Base-by-base conservation (phyloP, 2,329 filamentous ascomycete species). In the Pestalotiopsis sp. region DNA sequence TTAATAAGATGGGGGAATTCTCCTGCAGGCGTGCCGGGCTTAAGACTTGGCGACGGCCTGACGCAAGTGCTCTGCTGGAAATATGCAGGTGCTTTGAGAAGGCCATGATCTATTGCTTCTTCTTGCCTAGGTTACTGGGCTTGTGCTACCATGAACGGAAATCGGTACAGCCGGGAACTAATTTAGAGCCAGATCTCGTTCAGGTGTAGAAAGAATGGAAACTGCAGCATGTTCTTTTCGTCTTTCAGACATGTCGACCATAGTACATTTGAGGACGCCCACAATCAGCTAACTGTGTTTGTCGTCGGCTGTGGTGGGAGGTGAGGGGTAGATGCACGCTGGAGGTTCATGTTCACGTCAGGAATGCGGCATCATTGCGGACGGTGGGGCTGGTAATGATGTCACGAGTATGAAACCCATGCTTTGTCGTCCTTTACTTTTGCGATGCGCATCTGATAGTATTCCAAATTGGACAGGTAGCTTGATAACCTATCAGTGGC, bases 261-360 rank as follows among this genome's bases (percentile, higher is more conserved):
- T 36, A n/a, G n/a, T n/a, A 36, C 57, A 17, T n/a, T 13, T 23
- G 14, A 27, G 25, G 25, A 13, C 23, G 17, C 23, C 17, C 57
- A 14, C 23, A 36, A 17, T 61, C 23, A 25, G 57, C 57, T 63
- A 41, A 23, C 31, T 20, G 20, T 36, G 61, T 41, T 36, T 27
- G 57, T 59, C 57, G 7, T 27, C 27, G 27, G 23, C 20, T 27
- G n/a, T 25, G 17, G 23, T 14, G 20, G 23, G 57, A 13, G 27
- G 56, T 66, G 67, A 66, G 67, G 67, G 67, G 63, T 69, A 69
- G 41, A n/a, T 58, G 45, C 13, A 25, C 23, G 11, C 11, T 52
- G 17, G 31, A 52, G 45, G 45, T 52, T n/a, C 31, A 38, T 38
- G 25, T 58, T 41, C 38, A 65, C 67, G 62, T 68, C 67, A 52